Percentiles rank a stretch among this genome's conserved stretches.
Conservation (phyloP, 2,329 filamentous ascomycete genomes). For the Pezicula neosporulosa region DNA sequence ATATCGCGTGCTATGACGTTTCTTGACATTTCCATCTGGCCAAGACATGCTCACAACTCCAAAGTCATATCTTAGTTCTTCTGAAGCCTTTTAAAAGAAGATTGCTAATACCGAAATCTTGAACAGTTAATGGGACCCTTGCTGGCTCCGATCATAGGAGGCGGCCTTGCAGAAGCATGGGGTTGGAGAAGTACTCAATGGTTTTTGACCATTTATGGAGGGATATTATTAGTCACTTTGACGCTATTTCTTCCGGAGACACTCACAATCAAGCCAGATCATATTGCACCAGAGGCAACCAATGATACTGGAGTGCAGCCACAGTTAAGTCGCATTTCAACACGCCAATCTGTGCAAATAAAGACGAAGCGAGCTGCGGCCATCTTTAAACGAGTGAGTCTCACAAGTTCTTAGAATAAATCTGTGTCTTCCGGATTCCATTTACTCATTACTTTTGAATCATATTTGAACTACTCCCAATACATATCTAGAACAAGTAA, state of each 20-base stretch:
- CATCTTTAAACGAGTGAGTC: constrained; percentile 44
- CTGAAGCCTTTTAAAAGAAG: too few relatives aligned
- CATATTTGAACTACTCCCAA: too few relatives aligned
- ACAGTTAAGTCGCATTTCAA: constrained; percentile 49
- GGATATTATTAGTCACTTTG: constrained; percentile 50
- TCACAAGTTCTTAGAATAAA: too few relatives aligned
- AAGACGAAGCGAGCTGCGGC: constrained; percentile 51
- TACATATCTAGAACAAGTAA: too few relatives aligned
- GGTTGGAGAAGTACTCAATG: constrained; percentile 77
- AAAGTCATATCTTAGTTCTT: too few relatives aligned
- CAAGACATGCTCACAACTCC: too few relatives aligned
- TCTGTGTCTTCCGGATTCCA: too few relatives aligned
- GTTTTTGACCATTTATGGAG: constrained; percentile 71
- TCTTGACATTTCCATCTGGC: too few relatives aligned
- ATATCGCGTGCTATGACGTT: too few relatives aligned
- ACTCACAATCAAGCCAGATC: constrained; percentile 31
- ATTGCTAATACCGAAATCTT: too few relatives aligned
- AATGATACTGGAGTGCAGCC: constrained; percentile 7
- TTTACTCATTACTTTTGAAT: too few relatives aligned
- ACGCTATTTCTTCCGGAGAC: constrained; percentile 65
- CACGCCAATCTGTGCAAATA: constrained; percentile 56
- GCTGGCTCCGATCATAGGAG: constrained; percentile 73
- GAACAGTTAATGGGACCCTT: constrained; percentile 72
- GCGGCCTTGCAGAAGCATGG: constrained; percentile 63
- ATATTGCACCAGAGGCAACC: constrained; percentile 1